A percentile compares a stretch with the other conserved stretches of the same genome.
phyloP scores from a whole-genome alignment of 768 basidiomycete species.

The Cystofilobasidium macerans region DNA sequence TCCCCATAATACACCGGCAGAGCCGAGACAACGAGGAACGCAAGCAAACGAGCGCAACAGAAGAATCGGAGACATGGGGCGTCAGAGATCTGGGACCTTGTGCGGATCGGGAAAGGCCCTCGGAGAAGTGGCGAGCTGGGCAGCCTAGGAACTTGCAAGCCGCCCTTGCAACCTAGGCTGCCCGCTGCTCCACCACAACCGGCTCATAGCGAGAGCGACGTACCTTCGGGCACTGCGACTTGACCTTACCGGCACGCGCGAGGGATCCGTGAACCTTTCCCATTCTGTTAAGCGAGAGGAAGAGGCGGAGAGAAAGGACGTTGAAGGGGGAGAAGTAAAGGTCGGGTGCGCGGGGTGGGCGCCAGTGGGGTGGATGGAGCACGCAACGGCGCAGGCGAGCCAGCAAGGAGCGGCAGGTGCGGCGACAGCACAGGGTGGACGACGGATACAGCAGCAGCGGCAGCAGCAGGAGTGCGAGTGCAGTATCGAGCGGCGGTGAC shows the following conservation, averaged over 20 bases:
- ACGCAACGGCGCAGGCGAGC: no score
- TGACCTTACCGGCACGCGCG: slow-evolving; percentile 99
- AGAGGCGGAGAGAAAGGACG: not conserved
- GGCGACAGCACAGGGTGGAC: not conserved
- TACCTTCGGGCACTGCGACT: slow-evolving; percentile 51
- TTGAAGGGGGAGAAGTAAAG: not conserved
- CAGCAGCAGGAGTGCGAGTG: no score
- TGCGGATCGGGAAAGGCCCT: no score
- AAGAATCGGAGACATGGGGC: not conserved
- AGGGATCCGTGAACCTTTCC: slow-evolving; percentile 77
- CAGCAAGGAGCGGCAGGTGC: not conserved
- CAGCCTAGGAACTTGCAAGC: no score
- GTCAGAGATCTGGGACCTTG: not conserved
- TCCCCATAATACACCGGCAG: not conserved
- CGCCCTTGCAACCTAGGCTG: no score
- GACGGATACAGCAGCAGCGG: no score
- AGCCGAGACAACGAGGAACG: slow-evolving; percentile 25
- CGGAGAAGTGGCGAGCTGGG: no score
- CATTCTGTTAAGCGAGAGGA: not conserved
- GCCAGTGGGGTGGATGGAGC: not conserved
- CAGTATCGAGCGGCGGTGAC: no score
- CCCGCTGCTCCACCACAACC: no score
- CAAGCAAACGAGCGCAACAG: not conserved
- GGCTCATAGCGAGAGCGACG: not conserved
- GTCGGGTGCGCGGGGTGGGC: not conserved